Evolutionary conservation across 2,329 filamentous ascomycete species (phyloP), one percentile per base, ranked within the genome.

Genomic region (Xylariales sp.): DNA sequence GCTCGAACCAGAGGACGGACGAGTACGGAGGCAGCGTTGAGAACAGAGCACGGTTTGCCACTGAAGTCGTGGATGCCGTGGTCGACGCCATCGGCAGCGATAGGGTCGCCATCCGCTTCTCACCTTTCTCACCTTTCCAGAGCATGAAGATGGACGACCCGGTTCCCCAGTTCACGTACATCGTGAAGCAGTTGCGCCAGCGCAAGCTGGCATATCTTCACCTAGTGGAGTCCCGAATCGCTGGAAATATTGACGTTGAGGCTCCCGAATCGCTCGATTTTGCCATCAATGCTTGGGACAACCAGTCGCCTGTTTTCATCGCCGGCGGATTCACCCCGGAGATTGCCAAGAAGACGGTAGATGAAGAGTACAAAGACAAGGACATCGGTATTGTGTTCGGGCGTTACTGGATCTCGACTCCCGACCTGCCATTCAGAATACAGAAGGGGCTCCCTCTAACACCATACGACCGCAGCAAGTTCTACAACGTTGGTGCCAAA

Each of bases 111-210:
- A 40, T 55, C 13, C 49, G 53, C 10, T 38, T 55, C 10, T 46
- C 40, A 8, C 53, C 53, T 5, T 55, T 41, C 40, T 47, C 46
- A 28, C 49, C 49, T 29, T 55, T 50, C 42, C 50, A 55, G 14
- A 40, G 41, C 10, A 52, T 50, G 5, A 47, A 40, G 41, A 51
- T 52, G 23, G 52, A 48, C 33, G 41, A 50, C 16, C 42, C 44
- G 14, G 40, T 45, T 25, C 33, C 33, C 5, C 60, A 64, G 45
- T 65, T 61, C 62, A 42, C 59, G 0, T 61, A 58, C 37, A 43
- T 64, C 3, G 63, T 56, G 18, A 44, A 56, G 29, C 49, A 53
- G 29, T 59, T 78, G n/a, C n/a, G n/a, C n/a, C n/a, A n/a, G n/a
- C n/a, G n/a, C n/a, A n/a, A n/a, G n/a, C n/a, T n/a, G n/a, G n/a